Evolutionary conservation across 257 asterid species (phyloP).

Genomic region (Ballota nigra): DNA sequence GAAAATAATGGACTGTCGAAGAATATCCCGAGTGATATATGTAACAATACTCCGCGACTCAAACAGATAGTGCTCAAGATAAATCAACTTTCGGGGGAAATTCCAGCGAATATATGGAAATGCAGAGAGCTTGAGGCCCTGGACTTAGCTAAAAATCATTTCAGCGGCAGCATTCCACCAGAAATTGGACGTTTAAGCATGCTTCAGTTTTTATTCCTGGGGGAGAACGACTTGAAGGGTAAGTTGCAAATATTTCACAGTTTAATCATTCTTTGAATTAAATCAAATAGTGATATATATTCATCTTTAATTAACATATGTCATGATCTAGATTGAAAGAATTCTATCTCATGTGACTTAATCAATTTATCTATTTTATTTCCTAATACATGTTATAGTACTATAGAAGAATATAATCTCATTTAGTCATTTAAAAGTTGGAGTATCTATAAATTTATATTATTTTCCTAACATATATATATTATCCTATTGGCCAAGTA

Average conservation of each 20-base stretch:
- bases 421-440: no score
- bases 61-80: background rate
- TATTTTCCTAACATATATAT: no score
- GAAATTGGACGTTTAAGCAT: slow-evolving; percentile 18
- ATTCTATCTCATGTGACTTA: no score
- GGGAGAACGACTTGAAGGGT: background rate
- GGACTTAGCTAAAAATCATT: slow-evolving; percentile 30
- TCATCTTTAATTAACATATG: no score
- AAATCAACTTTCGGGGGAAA: slow-evolving; percentile 23
- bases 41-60: background rate
- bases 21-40: background rate
- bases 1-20: background rate
- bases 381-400: no score
- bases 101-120: slow-evolving; percentile 31
- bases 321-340: no score
- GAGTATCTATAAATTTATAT: no score
- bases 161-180: slow-evolving; percentile 31
- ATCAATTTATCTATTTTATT: no score
- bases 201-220: slow-evolving; percentile 5
- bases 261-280: no score
- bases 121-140: slow-evolving; percentile 30
- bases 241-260: background rate
- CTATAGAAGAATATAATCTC: no score
- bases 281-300: no score
- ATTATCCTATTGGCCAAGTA: no score